Conservation (phyloP, 2,329 filamentous ascomycete species). For the Lasiodiplodia sp. region DNA sequence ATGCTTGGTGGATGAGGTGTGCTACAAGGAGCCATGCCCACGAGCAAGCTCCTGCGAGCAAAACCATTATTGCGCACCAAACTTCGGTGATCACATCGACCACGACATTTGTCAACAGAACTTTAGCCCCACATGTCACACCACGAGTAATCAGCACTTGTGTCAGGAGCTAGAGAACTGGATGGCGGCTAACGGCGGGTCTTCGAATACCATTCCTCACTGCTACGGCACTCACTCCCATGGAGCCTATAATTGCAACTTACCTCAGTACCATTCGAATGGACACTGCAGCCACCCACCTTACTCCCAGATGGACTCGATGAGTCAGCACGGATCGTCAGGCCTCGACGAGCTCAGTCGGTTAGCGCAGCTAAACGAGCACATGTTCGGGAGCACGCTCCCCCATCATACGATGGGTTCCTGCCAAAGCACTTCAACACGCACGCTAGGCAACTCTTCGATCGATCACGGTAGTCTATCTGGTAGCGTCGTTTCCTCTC, state of each 20-base stretch:
- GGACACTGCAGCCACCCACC: neutral
- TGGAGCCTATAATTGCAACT: constrained; percentile 1
- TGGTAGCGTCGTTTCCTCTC: constrained; percentile 13
- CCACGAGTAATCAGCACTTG: constrained; percentile 5
- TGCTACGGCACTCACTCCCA: constrained; percentile 7
- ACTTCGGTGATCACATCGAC: constrained; percentile 14
- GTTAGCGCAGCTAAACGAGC: constrained; percentile 15
- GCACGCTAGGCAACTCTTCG: constrained; percentile 1
- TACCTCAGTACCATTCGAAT: constrained; percentile 19
- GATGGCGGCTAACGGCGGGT: constrained; percentile 3
- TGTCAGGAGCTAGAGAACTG: constrained; percentile 16
- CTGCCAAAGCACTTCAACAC: constrained; percentile 19
- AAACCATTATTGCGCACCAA: neutral
- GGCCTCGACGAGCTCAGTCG: constrained; percentile 26
- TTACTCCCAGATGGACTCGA: constrained; percentile 10
- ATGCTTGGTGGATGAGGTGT: constrained; percentile 44
- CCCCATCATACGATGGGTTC: neutral
- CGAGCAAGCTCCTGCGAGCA: constrained; percentile 24
- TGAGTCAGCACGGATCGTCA: constrained; percentile 18
- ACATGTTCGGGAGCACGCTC: constrained; percentile 8
- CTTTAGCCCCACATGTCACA: constrained; percentile 8
- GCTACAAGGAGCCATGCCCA: constrained; percentile 22
- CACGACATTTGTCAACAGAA: neutral
- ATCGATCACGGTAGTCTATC: constrained; percentile 18
- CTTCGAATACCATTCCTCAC: neutral